These are phyloP conservation scores for Saccharomycopsis schoenii DNA, from an alignment of 805 yeast genomes.

Conservation along the genomic window DNA sequence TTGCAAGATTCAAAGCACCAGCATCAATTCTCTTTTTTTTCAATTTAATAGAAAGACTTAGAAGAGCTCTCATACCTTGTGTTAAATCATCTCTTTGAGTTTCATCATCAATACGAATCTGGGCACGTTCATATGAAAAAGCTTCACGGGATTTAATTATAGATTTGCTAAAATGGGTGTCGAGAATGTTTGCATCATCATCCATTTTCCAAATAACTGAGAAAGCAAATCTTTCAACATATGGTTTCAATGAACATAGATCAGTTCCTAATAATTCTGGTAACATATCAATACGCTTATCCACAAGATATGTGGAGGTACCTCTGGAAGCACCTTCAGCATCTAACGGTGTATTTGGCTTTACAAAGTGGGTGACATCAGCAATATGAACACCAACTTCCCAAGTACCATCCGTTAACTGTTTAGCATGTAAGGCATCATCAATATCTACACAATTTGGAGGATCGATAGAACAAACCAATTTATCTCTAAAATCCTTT, in stretches of 20 bases:
- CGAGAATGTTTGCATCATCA: conserved; percentile 72
- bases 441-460: conserved; percentile 98
- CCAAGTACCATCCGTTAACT: conserved; percentile 83
- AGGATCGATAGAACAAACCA: conserved; percentile 95
- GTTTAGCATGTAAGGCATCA: conserved; percentile 87
- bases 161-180: conserved; percentile 73
- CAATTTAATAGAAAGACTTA: conserved; percentile 70
- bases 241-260: conserved; percentile 87
- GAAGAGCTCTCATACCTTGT: conserved; percentile 74
- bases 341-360: conserved; percentile 84
- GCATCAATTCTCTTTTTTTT: conserved; percentile 82
- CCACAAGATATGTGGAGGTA: conserved; percentile 93
- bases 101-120: conserved; percentile 75
- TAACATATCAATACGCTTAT: conserved; percentile 96
- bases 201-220: conserved; percentile 95
- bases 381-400: conserved; percentile 99
- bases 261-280: conserved; percentile 94
- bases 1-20: conserved; percentile 93
- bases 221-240: conserved; percentile 92
- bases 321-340: conserved; percentile 96
- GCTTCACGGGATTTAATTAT: conserved; percentile 89
- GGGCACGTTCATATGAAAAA: conserved; percentile 90
- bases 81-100: conserved; percentile 76
- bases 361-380: conserved; percentile 95
- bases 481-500: conserved; percentile 75